Conservation (phyloP, 768 basidiomycete species). For the Tylopilus subfusipes region DNA sequence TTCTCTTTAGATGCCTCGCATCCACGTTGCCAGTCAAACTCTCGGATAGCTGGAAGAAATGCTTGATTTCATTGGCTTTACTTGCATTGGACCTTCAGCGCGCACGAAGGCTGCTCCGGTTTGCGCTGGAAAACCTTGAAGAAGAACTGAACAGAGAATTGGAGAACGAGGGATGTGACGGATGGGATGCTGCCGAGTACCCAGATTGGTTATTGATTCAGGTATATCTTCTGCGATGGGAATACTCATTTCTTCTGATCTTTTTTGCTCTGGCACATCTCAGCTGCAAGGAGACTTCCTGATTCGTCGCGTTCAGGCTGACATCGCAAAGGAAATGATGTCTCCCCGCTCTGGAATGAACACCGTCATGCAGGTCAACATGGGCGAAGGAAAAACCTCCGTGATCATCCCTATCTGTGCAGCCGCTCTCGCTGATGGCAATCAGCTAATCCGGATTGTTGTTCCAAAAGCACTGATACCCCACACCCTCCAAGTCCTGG, state of each 20-base stretch:
- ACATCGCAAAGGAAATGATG: conserved; percentile 47
- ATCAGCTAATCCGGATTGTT: conserved; percentile 37
- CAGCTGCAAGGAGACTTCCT: conserved; percentile 47
- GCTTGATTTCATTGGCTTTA: conserved; percentile 26
- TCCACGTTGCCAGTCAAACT: conserved; percentile 12
- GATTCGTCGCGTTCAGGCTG: conserved; percentile 40
- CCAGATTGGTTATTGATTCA: not conserved
- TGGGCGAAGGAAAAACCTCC: not conserved
- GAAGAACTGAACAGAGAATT: not conserved
- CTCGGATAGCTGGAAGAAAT: conserved; percentile 25
- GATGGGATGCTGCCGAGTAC: not conserved
- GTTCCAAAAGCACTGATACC: conserved; percentile 39
- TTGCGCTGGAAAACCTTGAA: not conserved
- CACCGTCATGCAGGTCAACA: conserved; percentile 43
- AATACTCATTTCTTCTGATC: not conserved
- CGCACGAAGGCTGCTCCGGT: not conserved
- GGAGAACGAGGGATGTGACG: not conserved
- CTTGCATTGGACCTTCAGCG: not conserved
- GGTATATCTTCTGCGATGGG: not conserved
- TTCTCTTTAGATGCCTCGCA: conserved; percentile 30
- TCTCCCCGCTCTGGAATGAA: conserved; percentile 35
- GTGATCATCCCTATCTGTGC: conserved; percentile 46
- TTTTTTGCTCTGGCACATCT: not conserved
- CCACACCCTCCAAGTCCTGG: conserved; percentile 51
- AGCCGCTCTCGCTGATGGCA: conserved; percentile 40